Evolutionary conservation across 495 filamentous ascomycete genomes (phyloP), one percentile per base, ranked within the genome.

Genomic region (Penicillium odoratum): DNA sequence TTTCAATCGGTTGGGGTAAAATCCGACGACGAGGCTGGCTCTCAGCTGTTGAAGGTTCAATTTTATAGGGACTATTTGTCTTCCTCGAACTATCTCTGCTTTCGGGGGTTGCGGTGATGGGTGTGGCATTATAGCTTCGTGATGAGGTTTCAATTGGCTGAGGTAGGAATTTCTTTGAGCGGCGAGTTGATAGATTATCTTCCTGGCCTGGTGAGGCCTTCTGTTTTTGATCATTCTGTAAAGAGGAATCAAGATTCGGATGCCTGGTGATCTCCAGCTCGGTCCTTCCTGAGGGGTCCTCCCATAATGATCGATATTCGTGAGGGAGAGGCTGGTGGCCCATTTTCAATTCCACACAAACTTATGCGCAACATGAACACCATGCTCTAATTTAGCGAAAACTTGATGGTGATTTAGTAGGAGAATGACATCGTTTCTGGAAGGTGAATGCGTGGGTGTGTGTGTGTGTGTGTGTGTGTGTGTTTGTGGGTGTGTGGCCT

Each of bases 81-180:
- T 31, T 31, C 2, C 28, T 10, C 7, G 30, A 28, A 30, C 18
- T 52, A 21, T 61, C 48, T 57, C 31, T 38, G 13, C 16, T 40
- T 11, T 29, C 52, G 26, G 6, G n/a, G 21, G 7, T 46, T 15
- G 44, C 42, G 34, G 16, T 57, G 55, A 44, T 48, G 51, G 53
- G 76, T 82, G 70, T 15, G 74, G 78, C 11, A 73, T 78, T 58
- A 78, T 81, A 81, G 11, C 78, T 79, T 52, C 85, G 77, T 16
- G 83, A 79, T 8, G 82, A 79, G n/a, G 84, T 89, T 67, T 90
- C 87, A 47, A 89, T 81, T 5, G 87, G 79, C 62, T 91, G 81
- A 2, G 86, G 85, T 7, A 81, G 74, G 60, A 90, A 71, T 47
- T 52, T 65, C 29, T 67, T 60, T 25, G 63, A 58, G 7, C 25